Conservation (phyloP, 164 flowering plant genomes). For the Liquidambar formosana region DNA sequence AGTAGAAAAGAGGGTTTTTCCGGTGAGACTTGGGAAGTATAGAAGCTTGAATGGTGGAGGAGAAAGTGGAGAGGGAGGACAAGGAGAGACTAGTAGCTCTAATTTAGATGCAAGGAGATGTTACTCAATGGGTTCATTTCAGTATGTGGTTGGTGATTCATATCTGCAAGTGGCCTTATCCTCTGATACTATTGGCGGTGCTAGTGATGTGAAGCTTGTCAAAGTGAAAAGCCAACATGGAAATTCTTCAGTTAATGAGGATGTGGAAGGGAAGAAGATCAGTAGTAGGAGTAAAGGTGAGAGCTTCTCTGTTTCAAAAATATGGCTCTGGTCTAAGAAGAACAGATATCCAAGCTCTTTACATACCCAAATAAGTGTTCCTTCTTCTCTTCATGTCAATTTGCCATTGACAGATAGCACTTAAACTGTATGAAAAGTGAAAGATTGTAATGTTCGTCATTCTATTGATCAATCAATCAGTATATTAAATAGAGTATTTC, state of each 20-base stretch:
- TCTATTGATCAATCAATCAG: neutral
- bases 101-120: slow-evolving; percentile 79
- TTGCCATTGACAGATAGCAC: slow-evolving; percentile 2
- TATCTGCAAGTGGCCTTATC: slow-evolving; percentile 52
- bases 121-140: slow-evolving; percentile 74
- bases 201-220: slow-evolving; percentile 21
- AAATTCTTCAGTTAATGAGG: slow-evolving; percentile 31
- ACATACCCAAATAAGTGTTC: slow-evolving; percentile 13
- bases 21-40: slow-evolving; percentile 81
- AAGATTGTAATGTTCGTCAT: neutral
- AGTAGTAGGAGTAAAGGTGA: slow-evolving; percentile 57
- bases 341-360: slow-evolving; percentile 39
- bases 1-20: slow-evolving; percentile 52
- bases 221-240: slow-evolving; percentile 25
- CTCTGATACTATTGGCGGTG: slow-evolving; percentile 13
- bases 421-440: neutral
- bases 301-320: slow-evolving; percentile 88
- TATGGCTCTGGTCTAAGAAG: slow-evolving; percentile 90
- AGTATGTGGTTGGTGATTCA: slow-evolving; percentile 66
- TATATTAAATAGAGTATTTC: no score
- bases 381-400: slow-evolving; percentile 15
- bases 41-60: slow-evolving; percentile 40
- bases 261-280: slow-evolving; percentile 55
- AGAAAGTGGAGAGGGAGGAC: slow-evolving; percentile 19
- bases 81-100: slow-evolving; percentile 51